Base-by-base conservation (phyloP, 306 rosid genomes). In the Prunus fruticosa region DNA sequence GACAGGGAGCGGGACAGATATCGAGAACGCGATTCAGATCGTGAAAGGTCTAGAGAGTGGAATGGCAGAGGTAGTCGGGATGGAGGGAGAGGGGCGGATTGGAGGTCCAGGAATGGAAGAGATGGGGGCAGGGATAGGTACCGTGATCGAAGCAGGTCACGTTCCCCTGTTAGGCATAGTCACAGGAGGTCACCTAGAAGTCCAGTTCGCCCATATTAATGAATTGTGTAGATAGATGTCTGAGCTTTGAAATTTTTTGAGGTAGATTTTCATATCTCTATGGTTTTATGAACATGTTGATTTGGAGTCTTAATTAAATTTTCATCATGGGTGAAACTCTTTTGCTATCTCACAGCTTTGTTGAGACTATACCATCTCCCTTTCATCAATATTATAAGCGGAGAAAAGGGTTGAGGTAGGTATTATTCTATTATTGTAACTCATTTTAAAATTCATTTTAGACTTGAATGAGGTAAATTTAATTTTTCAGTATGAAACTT, bases 351-450 rank as follows among this genome's bases (percentile, higher is more conserved):
- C 93, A 91, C 92, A 91, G 96, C 96, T 84, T 84, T 90, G 87
- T 92, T 89, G 97, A 89, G 89, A 81, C 87, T 84, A 78, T 90
- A 82, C 89, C 91, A 79, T 91, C 97, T 87, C 88, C 91, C 88
- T 90, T 86, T 84, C 97, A 83, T 90, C 99, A 80, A 80, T 85
- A 84, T 87, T 85, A 82, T 88, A 84, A 76, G 83, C 85, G 93
- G 88, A 86, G 91, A 89, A 91, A 86, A 89, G 81, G 87, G 90
- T 85, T 81, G 97, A 96, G 99, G 99, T 89, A 96, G 99, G 99
- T 85, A 91, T 47, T 45, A 66, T 84, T 82, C 86, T 79, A 61
- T 85, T 80, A 85, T 81, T 85, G 90, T 76, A 78, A 86, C 86
- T 86, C 78, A 11, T 80, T 81, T 72, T 76, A 78, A 72, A 75